Base-by-base conservation (phyloP, 306 rosid species). In the Rosa persica region DNA sequence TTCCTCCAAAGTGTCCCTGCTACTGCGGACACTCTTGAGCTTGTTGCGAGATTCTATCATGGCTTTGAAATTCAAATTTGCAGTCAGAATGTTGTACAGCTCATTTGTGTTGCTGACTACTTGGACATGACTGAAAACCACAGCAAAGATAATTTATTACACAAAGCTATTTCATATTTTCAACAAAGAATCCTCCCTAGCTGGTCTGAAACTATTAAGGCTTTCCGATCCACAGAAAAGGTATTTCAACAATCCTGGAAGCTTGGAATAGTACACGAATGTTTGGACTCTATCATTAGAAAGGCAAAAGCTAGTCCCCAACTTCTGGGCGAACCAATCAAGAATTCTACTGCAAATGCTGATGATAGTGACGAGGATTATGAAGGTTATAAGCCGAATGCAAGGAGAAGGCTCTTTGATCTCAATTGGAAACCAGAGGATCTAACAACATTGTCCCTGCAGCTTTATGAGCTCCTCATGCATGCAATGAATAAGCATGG, bases 141-240 rank as follows among this genome's bases (percentile, higher is more conserved):
- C 77, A 51, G 81, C 87, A 83, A 70, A 67, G 81, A 87, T 61
- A 88, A 89, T 77, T 85, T 89, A 15, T 62, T 86, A 19, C 40
- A 12, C 2, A 70, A 60, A 65, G 72, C 86, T 4, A 55, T 83
- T 49, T 17, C 70, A 47, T 83, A 75, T 85, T 69, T 87, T 25
- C 74, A 82, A 52, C 81, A 81, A 38, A 79, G 64, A 54, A 76
- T 89, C 43, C 88, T 89, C 40, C 88, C 85, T 9, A 78, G 70
- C 49, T 87, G 93, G 90, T 83, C 80, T 1, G 85, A 85, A 68
- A 81, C 89, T 58, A 52, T 89, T 15, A 79, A 80, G 68, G 89
- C 87, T 49, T 72, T 83, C 25, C 81, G 67, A 72, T 39, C 83
- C 65, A 74, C 88, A 0, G 87, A 83, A n/a, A 72, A 76, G 66